Conservation (phyloP, 2,329 filamentous ascomycete species). For the Clathrospora elynae region DNA sequence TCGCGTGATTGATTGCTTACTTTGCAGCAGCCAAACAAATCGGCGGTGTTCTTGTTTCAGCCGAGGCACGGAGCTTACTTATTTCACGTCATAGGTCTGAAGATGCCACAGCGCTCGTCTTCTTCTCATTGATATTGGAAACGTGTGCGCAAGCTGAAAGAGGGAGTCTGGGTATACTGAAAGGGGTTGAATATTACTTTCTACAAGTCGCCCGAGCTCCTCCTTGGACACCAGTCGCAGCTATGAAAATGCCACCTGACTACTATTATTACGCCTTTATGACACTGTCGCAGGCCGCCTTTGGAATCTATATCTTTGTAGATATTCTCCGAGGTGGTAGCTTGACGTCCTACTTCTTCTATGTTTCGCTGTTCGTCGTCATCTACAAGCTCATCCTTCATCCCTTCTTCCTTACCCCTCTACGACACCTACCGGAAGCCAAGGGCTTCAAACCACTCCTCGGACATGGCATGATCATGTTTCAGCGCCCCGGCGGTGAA, state of each 20-base stretch:
- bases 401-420: constrained; percentile 48
- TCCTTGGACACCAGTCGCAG: too few species aligned
- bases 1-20: not conserved
- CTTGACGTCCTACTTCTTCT: constrained; percentile 23
- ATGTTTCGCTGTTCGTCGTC: constrained; percentile 20
- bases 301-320: too few species aligned
- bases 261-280: too few species aligned
- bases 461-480: constrained; percentile 46
- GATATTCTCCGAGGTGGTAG: constrained; percentile 17
- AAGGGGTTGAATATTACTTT: too few species aligned
- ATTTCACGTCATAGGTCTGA: not conserved
- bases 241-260: too few species aligned
- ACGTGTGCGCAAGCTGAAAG: too few species aligned
- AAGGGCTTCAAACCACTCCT: constrained; percentile 40
- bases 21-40: not conserved
- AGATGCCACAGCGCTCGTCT: not conserved
- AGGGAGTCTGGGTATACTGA: too few species aligned
- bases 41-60: not conserved
- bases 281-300: too few species aligned
- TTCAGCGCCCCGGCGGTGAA: constrained; percentile 42
- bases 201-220: too few species aligned
- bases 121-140: not conserved
- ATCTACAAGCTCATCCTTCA: constrained; percentile 39
- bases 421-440: constrained; percentile 47
- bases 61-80: not conserved